phyloP scores from a whole-genome alignment of 1,139 yeast genomes.

The Ogataea hybrid region DNA sequence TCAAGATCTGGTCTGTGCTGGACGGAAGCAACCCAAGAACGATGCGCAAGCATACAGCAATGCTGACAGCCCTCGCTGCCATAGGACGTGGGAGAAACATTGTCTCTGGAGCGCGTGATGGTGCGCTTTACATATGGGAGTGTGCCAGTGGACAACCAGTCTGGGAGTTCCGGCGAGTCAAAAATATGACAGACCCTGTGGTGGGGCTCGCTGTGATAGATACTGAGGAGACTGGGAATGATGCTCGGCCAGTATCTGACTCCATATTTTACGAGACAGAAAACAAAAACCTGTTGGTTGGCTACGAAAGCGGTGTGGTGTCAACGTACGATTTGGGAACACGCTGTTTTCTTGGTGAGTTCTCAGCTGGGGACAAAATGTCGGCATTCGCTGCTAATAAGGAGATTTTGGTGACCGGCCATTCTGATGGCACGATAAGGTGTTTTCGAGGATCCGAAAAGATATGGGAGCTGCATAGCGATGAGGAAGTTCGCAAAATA shows the following conservation, averaged over 20 bases:
- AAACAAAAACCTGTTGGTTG: constrained; percentile 36
- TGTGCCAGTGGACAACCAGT: constrained; percentile 53
- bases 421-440: constrained; percentile 14
- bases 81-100: constrained; percentile 68
- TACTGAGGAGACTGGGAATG: constrained; percentile 9
- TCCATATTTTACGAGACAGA: constrained; percentile 18
- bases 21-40: constrained; percentile 50
- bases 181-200: constrained; percentile 29
- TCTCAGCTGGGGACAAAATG: constrained; percentile 10
- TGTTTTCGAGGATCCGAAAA: constrained; percentile 6
- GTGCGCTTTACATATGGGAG: constrained; percentile 63
- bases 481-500: background rate
- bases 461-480: constrained; percentile 1
- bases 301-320: constrained; percentile 47
- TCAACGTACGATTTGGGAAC: constrained; percentile 38
- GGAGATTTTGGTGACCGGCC: constrained; percentile 12
- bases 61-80: constrained; percentile 45
- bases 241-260: constrained; percentile 8
- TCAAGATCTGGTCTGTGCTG: constrained; percentile 54
- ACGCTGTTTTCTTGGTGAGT: constrained; percentile 23
- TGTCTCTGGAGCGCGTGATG: constrained; percentile 50
- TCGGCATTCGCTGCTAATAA: constrained; percentile 6
- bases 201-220: constrained; percentile 18
- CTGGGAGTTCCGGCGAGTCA: constrained; percentile 38
- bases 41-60: constrained; percentile 44